Conservation (phyloP, 2,329 filamentous ascomycete genomes). For the Pezicula neosporulosa region DNA sequence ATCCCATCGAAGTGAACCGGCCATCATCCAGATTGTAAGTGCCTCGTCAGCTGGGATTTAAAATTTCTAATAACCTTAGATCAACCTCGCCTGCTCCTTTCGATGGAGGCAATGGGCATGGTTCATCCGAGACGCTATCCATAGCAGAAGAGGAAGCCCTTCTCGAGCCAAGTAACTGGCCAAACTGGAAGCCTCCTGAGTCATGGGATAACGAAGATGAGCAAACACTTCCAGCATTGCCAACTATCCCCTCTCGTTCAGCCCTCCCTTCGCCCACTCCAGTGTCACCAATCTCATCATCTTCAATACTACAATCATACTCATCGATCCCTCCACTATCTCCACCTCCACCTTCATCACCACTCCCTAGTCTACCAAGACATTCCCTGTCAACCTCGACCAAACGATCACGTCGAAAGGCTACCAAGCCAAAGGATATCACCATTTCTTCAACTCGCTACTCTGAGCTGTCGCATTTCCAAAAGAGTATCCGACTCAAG, state of each 20-base stretch:
- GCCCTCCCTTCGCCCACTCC: background rate
- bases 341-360: background rate
- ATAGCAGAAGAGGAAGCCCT: background rate
- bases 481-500: conserved; percentile 53
- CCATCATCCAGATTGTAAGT: background rate
- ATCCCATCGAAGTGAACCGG: background rate
- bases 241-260: background rate
- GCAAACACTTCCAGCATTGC: background rate
- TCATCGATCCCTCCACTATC: background rate
- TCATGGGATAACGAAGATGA: background rate
- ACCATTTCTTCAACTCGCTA: conserved; percentile 4
- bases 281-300: background rate
- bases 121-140: background rate
- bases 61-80: background rate
- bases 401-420: conserved; percentile 2
- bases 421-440: background rate
- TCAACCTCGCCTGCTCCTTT: background rate
- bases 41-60: background rate
- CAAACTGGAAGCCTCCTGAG: background rate
- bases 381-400: conserved; percentile 7
- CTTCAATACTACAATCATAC: background rate
- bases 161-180: background rate
- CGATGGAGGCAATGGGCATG: background rate
- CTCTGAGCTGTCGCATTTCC: conserved; percentile 34
- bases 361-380: background rate